Base-by-base conservation (phyloP, 2,329 filamentous ascomycete species). In the Paecilomyces sp. region DNA sequence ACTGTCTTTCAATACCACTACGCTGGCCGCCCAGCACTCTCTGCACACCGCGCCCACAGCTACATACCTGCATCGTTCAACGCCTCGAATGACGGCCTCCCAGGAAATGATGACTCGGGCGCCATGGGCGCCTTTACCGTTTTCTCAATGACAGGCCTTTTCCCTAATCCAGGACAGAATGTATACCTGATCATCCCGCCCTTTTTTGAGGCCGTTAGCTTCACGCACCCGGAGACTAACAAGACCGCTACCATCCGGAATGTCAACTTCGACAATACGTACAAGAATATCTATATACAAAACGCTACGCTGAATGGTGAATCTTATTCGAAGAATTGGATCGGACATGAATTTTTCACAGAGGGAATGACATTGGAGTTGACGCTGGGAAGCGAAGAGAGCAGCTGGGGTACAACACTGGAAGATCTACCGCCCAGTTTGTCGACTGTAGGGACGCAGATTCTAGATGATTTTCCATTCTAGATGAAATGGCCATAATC, bases 1-100 rank as follows among this genome's bases (percentile, higher is more conserved):
- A 85, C 81, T 3, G 81, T 88, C 0, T 89, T 83, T 70, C 81
- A 88, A 64, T 88, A 88, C 69, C 86, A 89, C 71, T 89, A 88
- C 62, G 86, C 83, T 0, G 86, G 85, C 0, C 81, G 85, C 0
- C 87, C 86, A 0, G 85, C 73, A 0, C 70, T 76, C 18, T 78
- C 74, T 2, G 72, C 78, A 0, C 64, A 70, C 13, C 82, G 84
- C 57, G 79, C 80, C 0, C 86, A 88, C 66, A 83, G 78, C 63
- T 88, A 88, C 66, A 87, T 88, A 47, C 86, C 86, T 0, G 72
- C 74, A 1, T 84, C 78, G 65, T 89, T 89, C 73, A 77, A 81
- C 62, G 78, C 82, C 1, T 82, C 80, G 0, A 74, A 83, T 0
- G 73, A 71, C 4, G 87, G 86, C 0, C 80, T 89, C 1, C 85